Base-by-base conservation (phyloP, 2,329 filamentous ascomycete species). In the Fusarium sp. region DNA sequence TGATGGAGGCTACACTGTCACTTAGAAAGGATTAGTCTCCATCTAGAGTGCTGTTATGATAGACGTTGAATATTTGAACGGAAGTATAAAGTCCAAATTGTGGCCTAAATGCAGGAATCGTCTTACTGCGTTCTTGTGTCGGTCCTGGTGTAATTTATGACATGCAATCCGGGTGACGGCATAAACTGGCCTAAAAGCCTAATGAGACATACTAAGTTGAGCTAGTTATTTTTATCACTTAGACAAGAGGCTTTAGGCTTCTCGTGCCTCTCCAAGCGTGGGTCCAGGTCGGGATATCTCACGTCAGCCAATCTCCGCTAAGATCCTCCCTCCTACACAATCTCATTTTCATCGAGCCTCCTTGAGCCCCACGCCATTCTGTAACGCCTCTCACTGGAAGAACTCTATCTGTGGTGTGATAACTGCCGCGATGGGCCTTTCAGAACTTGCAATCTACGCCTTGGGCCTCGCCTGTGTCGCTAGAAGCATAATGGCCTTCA, bases 1-100 rank as follows among this genome's bases (percentile, higher is more conserved):
- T 28, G 94, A 97, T 75, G 94, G 94, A 65, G 94, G 93, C 13
- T 96, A 95, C 82, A 95, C 93, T 22, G 84, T 93, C 66, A 94
- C 92, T 60, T 94, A 87, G n/a, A 16, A 3, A 1, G 16, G 5
- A 22, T 4, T n/a, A 3, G 10, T 26, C 3, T 14, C 14, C 26
- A 4, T 22, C 8, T 30, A 5, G 15, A 7, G 16, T 48, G 12
- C 5, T 22, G 14, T 36, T 16, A 28, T 28, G 11, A 51, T 38
- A 63, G 31, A 45, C 2, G 2, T 20, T 38, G 16, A 9, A 31
- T 24, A 30, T 33, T 11, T 16, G 13, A 50, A 36, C 24, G 22
- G 26, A 13, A 20, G 7, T 13, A 5, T 33, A 3, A 16, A 12
- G 18, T 11, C 30, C 12, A 14, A 33, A 33, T 33, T 22, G 12